These are phyloP conservation scores for Wallacemonas sp. DNA, from an alignment of 208 protist species.

Conservation along the genomic window DNA sequence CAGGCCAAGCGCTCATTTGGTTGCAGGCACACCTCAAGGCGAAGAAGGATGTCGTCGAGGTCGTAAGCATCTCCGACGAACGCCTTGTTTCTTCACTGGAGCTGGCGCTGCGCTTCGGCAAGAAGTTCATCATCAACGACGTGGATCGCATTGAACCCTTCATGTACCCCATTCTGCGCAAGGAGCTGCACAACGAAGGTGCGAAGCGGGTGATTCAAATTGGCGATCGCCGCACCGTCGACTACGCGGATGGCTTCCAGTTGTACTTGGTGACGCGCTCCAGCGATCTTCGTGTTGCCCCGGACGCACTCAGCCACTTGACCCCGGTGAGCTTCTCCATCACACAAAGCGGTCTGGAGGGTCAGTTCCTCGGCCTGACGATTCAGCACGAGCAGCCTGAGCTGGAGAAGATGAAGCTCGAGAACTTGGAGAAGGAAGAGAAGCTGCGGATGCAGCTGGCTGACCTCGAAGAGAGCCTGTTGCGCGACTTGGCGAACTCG, in stretches of 20 bases:
- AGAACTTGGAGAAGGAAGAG: conserved; percentile 95
- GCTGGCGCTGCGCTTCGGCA: conserved; percentile 97
- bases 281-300: conserved; percentile 84
- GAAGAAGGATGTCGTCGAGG: conserved; percentile 73
- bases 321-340: conserved; percentile 97
- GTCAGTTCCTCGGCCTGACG: conserved; percentile 96
- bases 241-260: conserved; percentile 97
- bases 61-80: conserved; percentile 90
- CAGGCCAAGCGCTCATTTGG: conserved; percentile 91
- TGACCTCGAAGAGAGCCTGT: conserved; percentile 92
- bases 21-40: conserved; percentile 87
- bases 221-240: conserved; percentile 95
- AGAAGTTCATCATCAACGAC: conserved; percentile 97
- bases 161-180: conserved; percentile 94
- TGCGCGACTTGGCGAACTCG: conserved; percentile 92
- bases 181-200: conserved; percentile 89
- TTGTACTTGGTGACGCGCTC: conserved; percentile 95
- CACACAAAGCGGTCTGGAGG: conserved; percentile 95
- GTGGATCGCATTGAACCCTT: conserved; percentile 96
- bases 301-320: conserved; percentile 91
- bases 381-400: conserved; percentile 97
- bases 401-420: conserved; percentile 93
- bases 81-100: conserved; percentile 95
- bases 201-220: conserved; percentile 94
- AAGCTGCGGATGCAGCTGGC: conserved; percentile 94